Base-by-base conservation (phyloP, 208 protist species). In the Crithidia brevicula region DNA sequence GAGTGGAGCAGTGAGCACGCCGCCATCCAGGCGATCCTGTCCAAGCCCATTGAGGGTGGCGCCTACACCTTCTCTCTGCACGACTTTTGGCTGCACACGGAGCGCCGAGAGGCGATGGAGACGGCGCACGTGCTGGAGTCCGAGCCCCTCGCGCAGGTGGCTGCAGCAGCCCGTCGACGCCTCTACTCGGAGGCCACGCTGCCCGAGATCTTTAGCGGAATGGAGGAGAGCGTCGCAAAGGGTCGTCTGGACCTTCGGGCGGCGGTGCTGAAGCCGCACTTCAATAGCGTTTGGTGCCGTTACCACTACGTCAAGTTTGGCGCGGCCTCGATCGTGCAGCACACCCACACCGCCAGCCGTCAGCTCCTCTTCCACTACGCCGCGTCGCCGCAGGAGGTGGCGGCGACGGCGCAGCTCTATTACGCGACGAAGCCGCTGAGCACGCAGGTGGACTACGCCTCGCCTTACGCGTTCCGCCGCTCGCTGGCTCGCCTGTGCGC, bases 251-350 rank as follows among this genome's bases (percentile, higher is more conserved):
- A 94, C 62, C 67, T 94, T 4, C 64, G 78, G 1, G 82, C 88
- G 22, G 81, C 72, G 18, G 71, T 85, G 28, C 77, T 94, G 57
- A 73, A 67, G 38, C 88, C 88, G 5, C 64, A 81, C 76, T 72
- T 77, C 36, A 94, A 93, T 63, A 67, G 70, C 10, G 71, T 91
- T 18, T 94, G 83, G 85, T 91, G 83, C 52, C 86, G 89, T 46
- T 57, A 85, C 52, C 25, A 96, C 65, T 96, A 92, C 71, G 82
- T 77, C 57, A 96, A 96, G 78, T 96, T 89, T 58, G 91, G 88
- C 16, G 80, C 77, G 28, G 68, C 85, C 15, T 81, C 80, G 7
- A 65, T 93, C 3, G 86, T 89, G 33, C 88, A 94, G 57, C 91
- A 92, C 81, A 94, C 85, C 18, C 76, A 81, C 57, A 91, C 86